phyloP scores from a whole-genome alignment of 805 yeast species.

The Starmerella powellii region DNA sequence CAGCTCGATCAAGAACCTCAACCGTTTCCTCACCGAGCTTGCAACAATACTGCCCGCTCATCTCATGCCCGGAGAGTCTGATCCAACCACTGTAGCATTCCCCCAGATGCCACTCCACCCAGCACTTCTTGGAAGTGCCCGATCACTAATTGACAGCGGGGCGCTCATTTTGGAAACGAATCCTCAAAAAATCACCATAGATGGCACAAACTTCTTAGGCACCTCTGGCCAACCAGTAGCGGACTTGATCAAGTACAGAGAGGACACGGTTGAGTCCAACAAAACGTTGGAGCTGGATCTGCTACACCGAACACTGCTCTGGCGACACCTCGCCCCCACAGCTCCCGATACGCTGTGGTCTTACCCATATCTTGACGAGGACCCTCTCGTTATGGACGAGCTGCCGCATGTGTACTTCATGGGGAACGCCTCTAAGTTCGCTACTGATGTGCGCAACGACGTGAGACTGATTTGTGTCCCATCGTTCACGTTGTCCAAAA shows the following conservation, averaged over 20 bases:
- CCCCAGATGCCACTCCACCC: conserved; percentile 89
- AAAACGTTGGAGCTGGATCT: conserved; percentile 33
- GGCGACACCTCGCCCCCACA: conserved; percentile 87
- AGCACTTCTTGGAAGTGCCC: conserved; percentile 47
- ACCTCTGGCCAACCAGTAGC: conserved; percentile 75
- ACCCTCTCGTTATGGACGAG: conserved; percentile 67
- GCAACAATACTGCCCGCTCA: conserved; percentile 53
- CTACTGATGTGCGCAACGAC: conserved; percentile 18
- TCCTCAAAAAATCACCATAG: conserved; percentile 47
- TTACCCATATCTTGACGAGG: conserved; percentile 63
- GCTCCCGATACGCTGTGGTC: conserved; percentile 93
- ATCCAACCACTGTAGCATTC: conserved; percentile 69
- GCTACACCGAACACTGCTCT: conserved; percentile 55
- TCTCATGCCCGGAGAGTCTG: conserved; percentile 72
- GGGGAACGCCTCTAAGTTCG: conserved; percentile 68
- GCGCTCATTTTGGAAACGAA: conserved; percentile 45
- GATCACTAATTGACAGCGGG: conserved; percentile 32
- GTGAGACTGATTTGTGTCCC: conserved; percentile 61
- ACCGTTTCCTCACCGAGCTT: conserved; percentile 45
- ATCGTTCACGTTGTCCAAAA: conserved; percentile 50
- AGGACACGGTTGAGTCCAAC: conserved; percentile 6
- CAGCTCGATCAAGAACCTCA: conserved; percentile 32
- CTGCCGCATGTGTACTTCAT: conserved; percentile 78
- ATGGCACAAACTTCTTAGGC: conserved; percentile 49
- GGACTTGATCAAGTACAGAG: conserved; percentile 59